Percentiles rank a stretch among this genome's conserved stretches.
phyloP scores from a whole-genome alignment of 2,329 filamentous ascomycete genomes.

The Beauveria varroae region DNA sequence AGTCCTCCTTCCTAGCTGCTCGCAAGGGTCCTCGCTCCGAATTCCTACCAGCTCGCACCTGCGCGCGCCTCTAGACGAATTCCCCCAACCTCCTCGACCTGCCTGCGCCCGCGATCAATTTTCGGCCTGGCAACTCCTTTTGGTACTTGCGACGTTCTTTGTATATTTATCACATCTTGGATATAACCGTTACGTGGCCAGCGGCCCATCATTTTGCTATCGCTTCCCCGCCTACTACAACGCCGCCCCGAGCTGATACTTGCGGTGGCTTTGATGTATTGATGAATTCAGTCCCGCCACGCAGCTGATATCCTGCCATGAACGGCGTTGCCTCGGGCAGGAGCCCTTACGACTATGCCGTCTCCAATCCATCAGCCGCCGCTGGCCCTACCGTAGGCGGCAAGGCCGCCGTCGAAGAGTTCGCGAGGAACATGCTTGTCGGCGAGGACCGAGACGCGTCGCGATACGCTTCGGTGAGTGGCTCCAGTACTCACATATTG shows the following conservation, averaged over 20 bases:
- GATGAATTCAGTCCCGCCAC: conserved; percentile 1
- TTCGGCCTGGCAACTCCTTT: not conserved
- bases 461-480: conserved; percentile 50
- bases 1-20: not conserved
- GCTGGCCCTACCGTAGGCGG: conserved; percentile 27
- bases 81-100: not conserved
- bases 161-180: not conserved
- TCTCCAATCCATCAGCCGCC: conserved; percentile 23
- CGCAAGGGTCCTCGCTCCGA: not conserved
- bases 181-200: not conserved
- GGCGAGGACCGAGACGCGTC: conserved; percentile 47
- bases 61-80: not conserved
- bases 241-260: conserved; percentile 4
- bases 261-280: conserved; percentile 12
- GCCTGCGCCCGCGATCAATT: not conserved
- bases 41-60: not conserved
- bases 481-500: not conserved
- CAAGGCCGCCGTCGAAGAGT: conserved; percentile 51
- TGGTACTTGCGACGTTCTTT: not conserved
- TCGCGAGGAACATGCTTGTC: conserved; percentile 46
- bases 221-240: not conserved
- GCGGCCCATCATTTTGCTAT: not conserved
- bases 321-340: conserved; percentile 30
- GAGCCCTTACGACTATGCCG: conserved; percentile 29
- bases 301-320: conserved; percentile 23